These are phyloP conservation scores for Pseudogymnoascus sp. DNA, from an alignment of 2,329 filamentous ascomycete genomes.

Conservation along the genomic window DNA sequence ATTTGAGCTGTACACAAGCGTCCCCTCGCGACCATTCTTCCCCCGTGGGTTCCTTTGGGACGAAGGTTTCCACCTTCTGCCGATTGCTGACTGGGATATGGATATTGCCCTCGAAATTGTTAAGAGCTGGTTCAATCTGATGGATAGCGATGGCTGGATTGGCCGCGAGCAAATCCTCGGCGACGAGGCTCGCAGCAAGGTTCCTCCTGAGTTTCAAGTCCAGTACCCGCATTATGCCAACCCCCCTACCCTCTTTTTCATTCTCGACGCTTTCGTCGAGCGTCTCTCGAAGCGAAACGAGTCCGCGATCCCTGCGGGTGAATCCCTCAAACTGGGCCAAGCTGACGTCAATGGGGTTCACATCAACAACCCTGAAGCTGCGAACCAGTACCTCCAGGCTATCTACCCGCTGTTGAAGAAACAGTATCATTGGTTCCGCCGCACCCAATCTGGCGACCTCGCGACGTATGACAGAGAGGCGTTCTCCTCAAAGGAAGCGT, in stretches of 20 bases:
- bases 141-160: conserved; percentile 98
- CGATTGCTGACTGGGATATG: conserved; percentile 88
- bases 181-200: conserved; percentile 84
- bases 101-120: conserved; percentile 82
- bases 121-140: conserved; percentile 90
- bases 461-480: conserved; percentile 85
- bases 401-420: conserved; percentile 81
- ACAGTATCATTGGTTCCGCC: conserved; percentile 92
- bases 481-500: conserved; percentile 82
- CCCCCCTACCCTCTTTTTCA: conserved; percentile 86
- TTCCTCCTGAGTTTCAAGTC: conserved; percentile 83
- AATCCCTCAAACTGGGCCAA: conserved; percentile 35
- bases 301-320: conserved; percentile 36
- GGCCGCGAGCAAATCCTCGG: conserved; percentile 92
- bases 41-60: conserved; percentile 96
- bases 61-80: conserved; percentile 90
- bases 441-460: conserved; percentile 82
- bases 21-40: conserved; percentile 93
- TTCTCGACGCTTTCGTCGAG: conserved; percentile 75
- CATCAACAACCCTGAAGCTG: conserved; percentile 58
- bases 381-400: conserved; percentile 61
- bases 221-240: conserved; percentile 98
- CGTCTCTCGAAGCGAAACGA: conserved; percentile 53
- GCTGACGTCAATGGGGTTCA: conserved; percentile 53
- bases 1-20: conserved; percentile 80